phyloP scores from a whole-genome alignment of 2,329 filamentous ascomycete species.

The Lachnellula suecica region DNA sequence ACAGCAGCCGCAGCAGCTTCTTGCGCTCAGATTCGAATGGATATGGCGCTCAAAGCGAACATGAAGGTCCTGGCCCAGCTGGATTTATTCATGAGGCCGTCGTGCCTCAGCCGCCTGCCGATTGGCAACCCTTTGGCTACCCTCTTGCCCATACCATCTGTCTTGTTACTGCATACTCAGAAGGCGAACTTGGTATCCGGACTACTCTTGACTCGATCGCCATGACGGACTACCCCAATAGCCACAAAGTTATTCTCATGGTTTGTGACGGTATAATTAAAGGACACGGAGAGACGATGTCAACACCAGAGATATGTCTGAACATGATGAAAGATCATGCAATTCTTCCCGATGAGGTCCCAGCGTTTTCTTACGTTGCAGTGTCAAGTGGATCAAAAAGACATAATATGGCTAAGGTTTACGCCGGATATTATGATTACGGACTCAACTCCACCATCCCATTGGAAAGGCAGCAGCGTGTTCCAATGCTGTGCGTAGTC shows the following conservation, averaged over 20 bases:
- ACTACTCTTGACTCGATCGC: conserved; percentile 95
- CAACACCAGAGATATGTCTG: conserved; percentile 87
- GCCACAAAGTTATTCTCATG: conserved; percentile 94
- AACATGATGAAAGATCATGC: conserved; percentile 94
- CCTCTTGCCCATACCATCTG: conserved; percentile 92
- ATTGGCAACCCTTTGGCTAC: conserved; percentile 97
- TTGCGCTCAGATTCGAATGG: conserved; percentile 58
- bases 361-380: conserved; percentile 92
- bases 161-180: conserved; percentile 94
- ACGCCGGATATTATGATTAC: conserved; percentile 98
- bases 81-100: conserved; percentile 97
- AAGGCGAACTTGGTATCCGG: conserved; percentile 87
- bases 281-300: conserved; percentile 81
- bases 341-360: conserved; percentile 75
- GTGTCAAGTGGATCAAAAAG: conserved; percentile 94
- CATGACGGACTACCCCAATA: conserved; percentile 98
- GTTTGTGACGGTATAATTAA: conserved; percentile 98
- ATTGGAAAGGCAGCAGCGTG: conserved; percentile 85
- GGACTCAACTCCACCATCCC: conserved; percentile 78
- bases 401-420: conserved; percentile 99
- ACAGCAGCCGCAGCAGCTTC: conserved; percentile 65
- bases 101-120: conserved; percentile 90
- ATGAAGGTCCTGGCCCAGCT: conserved; percentile 75
- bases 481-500: conserved; percentile 95
- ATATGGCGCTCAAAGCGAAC: conserved; percentile 49